These are phyloP conservation scores for Candida peoriensis DNA, from an alignment of 805 yeast genomes.

Conservation along the genomic window DNA sequence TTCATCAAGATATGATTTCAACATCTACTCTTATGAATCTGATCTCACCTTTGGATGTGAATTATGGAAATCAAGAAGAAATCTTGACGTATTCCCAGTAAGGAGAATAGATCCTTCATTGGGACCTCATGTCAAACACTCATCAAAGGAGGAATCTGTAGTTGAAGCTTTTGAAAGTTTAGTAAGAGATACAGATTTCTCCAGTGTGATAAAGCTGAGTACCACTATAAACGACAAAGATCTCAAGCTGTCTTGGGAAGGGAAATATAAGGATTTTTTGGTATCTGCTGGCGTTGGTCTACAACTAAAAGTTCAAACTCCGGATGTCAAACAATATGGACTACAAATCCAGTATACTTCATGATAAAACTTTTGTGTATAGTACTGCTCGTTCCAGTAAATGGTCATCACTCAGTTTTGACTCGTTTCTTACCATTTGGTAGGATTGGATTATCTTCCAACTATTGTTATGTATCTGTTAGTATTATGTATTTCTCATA, in stretches of 20 bases:
- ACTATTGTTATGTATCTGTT: conserved; percentile 5
- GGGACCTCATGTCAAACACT: conserved; percentile 26
- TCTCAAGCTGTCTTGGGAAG: conserved; percentile 78
- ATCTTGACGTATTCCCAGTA: conserved; percentile 4
- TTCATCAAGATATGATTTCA: conserved; percentile 83
- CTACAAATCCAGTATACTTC: conserved; percentile 59
- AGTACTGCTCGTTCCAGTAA: too few species aligned
- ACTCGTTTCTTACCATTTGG: conserved; percentile 10
- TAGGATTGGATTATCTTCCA: conserved; percentile 11
- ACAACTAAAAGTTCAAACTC: conserved; percentile 36
- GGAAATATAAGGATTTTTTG: conserved; percentile 73
- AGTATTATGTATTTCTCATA: not conserved
- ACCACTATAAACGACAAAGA: conserved; percentile 61
- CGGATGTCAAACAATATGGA: conserved; percentile 51
- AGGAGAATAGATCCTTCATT: conserved; percentile 24
- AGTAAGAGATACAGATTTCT: conserved; percentile 49
- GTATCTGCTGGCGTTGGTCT: conserved; percentile 69
- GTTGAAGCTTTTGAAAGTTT: conserved; percentile 47
- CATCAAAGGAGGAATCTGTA: conserved; percentile 33
- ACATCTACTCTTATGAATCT: conserved; percentile 84
- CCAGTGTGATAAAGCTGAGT: conserved; percentile 69
- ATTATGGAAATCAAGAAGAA: conserved; percentile 51
- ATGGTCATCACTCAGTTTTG: too few species aligned
- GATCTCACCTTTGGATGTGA: conserved; percentile 85
- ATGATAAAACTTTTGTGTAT: conserved; percentile 14